A percentile compares a stretch with the other conserved stretches of the same genome.
phyloP scores from a whole-genome alignment of 2,329 filamentous ascomycete genomes.

The Xylaria sp. region DNA sequence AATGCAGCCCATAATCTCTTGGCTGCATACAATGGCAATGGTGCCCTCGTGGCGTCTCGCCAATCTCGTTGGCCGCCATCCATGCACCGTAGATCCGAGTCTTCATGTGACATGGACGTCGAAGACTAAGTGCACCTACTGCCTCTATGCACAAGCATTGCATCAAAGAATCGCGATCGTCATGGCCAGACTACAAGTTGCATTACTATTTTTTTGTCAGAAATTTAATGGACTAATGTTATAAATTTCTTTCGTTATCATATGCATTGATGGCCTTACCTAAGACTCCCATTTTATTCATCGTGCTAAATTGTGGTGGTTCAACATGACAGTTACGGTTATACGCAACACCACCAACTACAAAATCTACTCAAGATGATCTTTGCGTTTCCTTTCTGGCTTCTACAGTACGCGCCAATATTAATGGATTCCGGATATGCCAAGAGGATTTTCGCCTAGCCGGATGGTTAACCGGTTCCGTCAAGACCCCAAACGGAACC shows the following conservation, averaged over 20 bases:
- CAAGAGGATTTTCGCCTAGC: slow-evolving; percentile 2
- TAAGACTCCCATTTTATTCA: background rate
- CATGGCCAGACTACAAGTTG: background rate
- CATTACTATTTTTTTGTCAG: too few relatives aligned
- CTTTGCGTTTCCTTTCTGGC: background rate
- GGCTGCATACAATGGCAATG: background rate
- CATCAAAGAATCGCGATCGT: background rate
- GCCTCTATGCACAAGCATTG: background rate
- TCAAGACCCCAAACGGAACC: slow-evolving; percentile 9
- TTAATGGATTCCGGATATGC: background rate
- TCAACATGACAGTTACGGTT: background rate
- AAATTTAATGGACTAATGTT: too few relatives aligned
- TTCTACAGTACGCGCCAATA: background rate
- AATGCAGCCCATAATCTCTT: background rate
- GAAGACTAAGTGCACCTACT: background rate
- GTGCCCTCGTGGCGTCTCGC: slow-evolving; percentile 19
- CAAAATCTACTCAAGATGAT: background rate
- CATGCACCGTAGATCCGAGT: background rate
- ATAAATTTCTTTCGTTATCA: background rate
- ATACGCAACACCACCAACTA: background rate
- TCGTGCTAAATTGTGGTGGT: background rate
- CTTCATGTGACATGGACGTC: background rate
- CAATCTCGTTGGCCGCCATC: slow-evolving; percentile 19
- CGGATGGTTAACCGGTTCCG: slow-evolving; percentile 28
- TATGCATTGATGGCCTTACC: background rate